A percentile compares a stretch with the other conserved stretches of the same genome.
Evolutionary conservation across 139 green algal genomes (phyloP).

Genomic region (Astrephomene gubernaculifera): DNA sequence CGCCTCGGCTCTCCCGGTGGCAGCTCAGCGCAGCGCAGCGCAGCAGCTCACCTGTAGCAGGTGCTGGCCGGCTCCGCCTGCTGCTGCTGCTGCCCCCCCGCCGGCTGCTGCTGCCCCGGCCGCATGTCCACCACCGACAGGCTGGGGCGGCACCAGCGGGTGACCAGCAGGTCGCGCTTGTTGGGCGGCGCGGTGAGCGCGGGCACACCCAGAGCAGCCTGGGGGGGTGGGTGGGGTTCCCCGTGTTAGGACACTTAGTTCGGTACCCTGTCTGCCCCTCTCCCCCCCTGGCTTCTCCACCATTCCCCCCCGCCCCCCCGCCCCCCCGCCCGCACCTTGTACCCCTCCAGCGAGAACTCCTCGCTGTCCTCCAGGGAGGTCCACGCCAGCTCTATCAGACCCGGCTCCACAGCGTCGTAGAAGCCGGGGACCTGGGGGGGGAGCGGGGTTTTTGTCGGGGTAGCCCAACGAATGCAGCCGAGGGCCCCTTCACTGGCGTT

Average conservation of each 20-base stretch:
- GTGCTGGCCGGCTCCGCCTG: neutral
- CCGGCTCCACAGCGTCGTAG: constrained; percentile 80
- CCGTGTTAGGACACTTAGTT: too few relatives aligned
- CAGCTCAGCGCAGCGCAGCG: neutral
- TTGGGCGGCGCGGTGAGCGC: constrained; percentile 65
- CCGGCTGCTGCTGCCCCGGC: neutral
- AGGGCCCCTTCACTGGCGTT: too few relatives aligned
- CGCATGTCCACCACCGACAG: constrained; percentile 92
- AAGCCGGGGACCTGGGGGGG: constrained; percentile 80
- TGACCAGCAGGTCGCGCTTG: constrained; percentile 82
- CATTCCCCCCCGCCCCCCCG: neutral
- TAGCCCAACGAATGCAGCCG: too few relatives aligned
- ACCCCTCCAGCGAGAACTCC: constrained; percentile 26
- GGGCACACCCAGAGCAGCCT: constrained; percentile 71
- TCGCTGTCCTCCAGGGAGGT: constrained; percentile 47
- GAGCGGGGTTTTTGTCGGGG: too few relatives aligned
- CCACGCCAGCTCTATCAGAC: constrained; percentile 79
- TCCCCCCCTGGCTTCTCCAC: too few relatives aligned
- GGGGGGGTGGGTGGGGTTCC: neutral
- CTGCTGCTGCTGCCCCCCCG: constrained; percentile 7
- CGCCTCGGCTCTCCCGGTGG: too few relatives aligned
- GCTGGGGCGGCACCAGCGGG: constrained; percentile 89
- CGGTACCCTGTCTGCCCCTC: too few relatives aligned
- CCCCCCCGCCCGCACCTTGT: constrained; percentile 12
- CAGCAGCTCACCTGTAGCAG: constrained; percentile 52